A percentile compares a stretch with the other conserved stretches of the same genome.
Conservation (phyloP, 345 rosid species). For the Eucalyptus erythrocorys region DNA sequence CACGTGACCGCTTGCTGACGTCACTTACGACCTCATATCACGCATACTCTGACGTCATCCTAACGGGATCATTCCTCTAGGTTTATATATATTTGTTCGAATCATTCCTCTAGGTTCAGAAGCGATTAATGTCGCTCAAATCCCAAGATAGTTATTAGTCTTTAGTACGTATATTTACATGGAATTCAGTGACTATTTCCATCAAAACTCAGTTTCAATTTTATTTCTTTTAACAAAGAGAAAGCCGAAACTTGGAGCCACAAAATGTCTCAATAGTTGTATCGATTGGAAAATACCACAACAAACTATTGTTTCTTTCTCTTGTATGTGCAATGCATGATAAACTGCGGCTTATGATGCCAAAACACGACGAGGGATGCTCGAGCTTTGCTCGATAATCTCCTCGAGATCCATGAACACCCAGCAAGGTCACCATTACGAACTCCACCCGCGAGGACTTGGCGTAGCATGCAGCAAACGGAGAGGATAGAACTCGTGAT, state of each 20-base stretch:
- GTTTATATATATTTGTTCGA: too few relatives aligned
- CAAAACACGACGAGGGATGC: background rate
- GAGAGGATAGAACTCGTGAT: background rate
- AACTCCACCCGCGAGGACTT: background rate
- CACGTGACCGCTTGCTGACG: background rate
- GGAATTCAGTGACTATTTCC: background rate
- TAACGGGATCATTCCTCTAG: background rate
- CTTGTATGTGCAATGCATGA: background rate
- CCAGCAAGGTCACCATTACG: background rate
- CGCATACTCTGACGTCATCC: background rate
- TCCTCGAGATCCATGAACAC: background rate
- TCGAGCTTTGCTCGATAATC: background rate
- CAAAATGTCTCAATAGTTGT: background rate
- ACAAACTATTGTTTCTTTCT: background rate
- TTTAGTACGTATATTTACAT: background rate
- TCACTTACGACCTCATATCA: background rate
- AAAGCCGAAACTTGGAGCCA: background rate
- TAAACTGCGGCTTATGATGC: background rate
- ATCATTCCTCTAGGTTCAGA: background rate
- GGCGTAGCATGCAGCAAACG: background rate
- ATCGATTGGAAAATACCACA: background rate
- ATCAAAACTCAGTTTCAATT: background rate
- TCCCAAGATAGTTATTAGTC: background rate
- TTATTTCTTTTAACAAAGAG: background rate
- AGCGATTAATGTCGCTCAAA: background rate